Percentiles rank a stretch among this genome's conserved stretches.
These are phyloP conservation scores for Geotrichum candidum DNA, from an alignment of 1,139 yeast genomes.

Conservation along the genomic window DNA sequence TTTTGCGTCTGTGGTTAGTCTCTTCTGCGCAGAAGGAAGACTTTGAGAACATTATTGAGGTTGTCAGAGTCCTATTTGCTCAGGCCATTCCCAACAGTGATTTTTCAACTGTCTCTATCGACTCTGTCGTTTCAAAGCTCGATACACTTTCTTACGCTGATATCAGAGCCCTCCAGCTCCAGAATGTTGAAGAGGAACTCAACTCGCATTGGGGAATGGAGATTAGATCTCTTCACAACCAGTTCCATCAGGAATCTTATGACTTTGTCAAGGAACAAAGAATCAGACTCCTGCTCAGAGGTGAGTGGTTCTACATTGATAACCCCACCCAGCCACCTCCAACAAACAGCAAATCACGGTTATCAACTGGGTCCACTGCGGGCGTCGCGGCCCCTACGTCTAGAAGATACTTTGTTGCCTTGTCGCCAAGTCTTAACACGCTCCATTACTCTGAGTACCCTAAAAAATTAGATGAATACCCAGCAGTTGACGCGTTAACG, in stretches of 20 bases:
- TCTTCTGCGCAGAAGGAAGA: conserved; percentile 54
- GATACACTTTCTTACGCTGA: conserved; percentile 44
- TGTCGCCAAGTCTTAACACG: conserved; percentile 66
- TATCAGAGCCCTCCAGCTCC: conserved; percentile 53
- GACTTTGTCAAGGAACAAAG: conserved; percentile 79
- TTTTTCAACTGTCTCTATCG: conserved; percentile 22
- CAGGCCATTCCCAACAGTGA: conserved; percentile 32
- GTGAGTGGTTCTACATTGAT: conserved; percentile 78
- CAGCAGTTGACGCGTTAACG: conserved; percentile 47
- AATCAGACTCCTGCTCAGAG: conserved; percentile 62
- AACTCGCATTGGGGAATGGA: conserved; percentile 36
- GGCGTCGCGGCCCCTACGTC: conserved; percentile 26
- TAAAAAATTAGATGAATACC: conserved; percentile 44
- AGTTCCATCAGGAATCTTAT: conserved; percentile 53
- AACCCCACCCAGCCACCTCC: conserved; percentile 39
- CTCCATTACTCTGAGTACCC: conserved; percentile 57
- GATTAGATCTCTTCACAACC: conserved; percentile 46
- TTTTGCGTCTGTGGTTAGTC: conserved; percentile 62
- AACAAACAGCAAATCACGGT: neutral
- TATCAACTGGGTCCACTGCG: conserved; percentile 4
- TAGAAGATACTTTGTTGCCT: conserved; percentile 51
- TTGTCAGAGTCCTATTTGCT: conserved; percentile 35
- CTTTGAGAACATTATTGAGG: conserved; percentile 44
- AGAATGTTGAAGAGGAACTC: conserved; percentile 38
- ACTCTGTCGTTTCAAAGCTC: conserved; percentile 29